Percentiles rank a stretch among this genome's conserved stretches.
These are phyloP conservation scores for Cyberlindnera nakhonratchasimensis DNA, from an alignment of 805 yeast species.

Conservation along the genomic window DNA sequence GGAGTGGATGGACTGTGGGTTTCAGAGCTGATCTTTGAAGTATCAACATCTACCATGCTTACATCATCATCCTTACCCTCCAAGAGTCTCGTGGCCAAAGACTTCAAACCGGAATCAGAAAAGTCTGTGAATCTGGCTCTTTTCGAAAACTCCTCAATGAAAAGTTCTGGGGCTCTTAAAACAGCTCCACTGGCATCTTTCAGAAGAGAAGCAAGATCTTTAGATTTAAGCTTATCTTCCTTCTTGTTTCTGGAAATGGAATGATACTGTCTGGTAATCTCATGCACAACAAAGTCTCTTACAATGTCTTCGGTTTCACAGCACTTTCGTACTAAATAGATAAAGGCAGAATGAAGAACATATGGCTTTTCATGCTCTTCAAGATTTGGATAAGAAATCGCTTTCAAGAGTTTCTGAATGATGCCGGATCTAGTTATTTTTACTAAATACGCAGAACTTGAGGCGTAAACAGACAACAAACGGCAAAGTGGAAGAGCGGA, in stretches of 20 bases:
- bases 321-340: slow-evolving; percentile 60
- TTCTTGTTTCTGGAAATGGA: slow-evolving; percentile 32
- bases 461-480: slow-evolving; percentile 51
- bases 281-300: slow-evolving; percentile 45
- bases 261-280: slow-evolving; percentile 43
- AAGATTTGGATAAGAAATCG: slow-evolving; percentile 32
- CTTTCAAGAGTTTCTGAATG: slow-evolving; percentile 43
- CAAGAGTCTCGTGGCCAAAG: slow-evolving; percentile 22
- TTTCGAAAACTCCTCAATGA: slow-evolving; percentile 42
- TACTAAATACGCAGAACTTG: slow-evolving; percentile 37
- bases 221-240: slow-evolving; percentile 29
- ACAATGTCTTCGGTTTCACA: slow-evolving; percentile 59
- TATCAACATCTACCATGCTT: slow-evolving; percentile 22
- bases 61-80: slow-evolving; percentile 24
- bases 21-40: neutral
- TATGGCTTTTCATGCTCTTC: slow-evolving; percentile 37
- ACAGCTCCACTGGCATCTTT: slow-evolving; percentile 48
- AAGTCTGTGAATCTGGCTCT: slow-evolving; percentile 43
- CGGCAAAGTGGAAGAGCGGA: slow-evolving; percentile 54
- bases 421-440: slow-evolving; percentile 45
- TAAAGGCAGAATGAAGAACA: slow-evolving; percentile 45
- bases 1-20: slow-evolving; percentile 12
- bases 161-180: slow-evolving; percentile 46
- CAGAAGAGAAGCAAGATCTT: slow-evolving; percentile 44
- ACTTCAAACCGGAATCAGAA: slow-evolving; percentile 34